Evolutionary conservation across 2,329 filamentous ascomycete genomes (phyloP), one percentile per base, ranked within the genome.

Genomic region (Gyromitra esculenta): DNA sequence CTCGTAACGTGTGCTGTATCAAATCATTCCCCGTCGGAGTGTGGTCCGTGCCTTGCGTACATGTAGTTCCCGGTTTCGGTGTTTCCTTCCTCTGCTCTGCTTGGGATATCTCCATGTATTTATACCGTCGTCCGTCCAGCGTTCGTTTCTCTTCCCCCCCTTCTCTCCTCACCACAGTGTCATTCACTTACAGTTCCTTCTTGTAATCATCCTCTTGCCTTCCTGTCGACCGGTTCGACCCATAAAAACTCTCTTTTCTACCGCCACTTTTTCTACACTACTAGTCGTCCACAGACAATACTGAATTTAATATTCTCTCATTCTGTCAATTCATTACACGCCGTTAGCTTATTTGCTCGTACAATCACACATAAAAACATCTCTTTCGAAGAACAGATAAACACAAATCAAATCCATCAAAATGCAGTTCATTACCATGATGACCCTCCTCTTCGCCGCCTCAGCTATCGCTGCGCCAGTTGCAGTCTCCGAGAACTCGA

Each of bases 191-290:
- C 41, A 69, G 21, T 74, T 66, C 60, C 54, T 68, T 54, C 71
- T 75, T 69, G 48, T 62, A 71, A 59, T 64, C 59, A 56, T 48
- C 62, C 59, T 25, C 59, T 76, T 56, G 60, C 52, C 72, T 73
- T 76, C 59, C 25, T 60, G 75, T 77, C 75, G 75, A 77, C 75
- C 64, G 75, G 75, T 60, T 77, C 75, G 75, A 64, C 71, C 45
- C 37, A 59, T 11, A 60, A 73, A 48, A 70, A 70, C 41, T 39
- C 45, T 75, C 71, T 60, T 70, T 77, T 77, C 65, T 66, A 57
- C 59, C n/a, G 59, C 18, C n/a, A 8, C 37, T 60, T 50, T 52
- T 69, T 62, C 5, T 45, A 48, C 37, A 57, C 43, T 5, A 50
- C 18, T 37, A 37, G 45, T 72, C 60, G 35, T 15, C 43, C 54